Percentiles rank a stretch among this genome's conserved stretches.
Evolutionary conservation across 306 rosid species (phyloP).

Genomic region (Crotalaria pallida): DNA sequence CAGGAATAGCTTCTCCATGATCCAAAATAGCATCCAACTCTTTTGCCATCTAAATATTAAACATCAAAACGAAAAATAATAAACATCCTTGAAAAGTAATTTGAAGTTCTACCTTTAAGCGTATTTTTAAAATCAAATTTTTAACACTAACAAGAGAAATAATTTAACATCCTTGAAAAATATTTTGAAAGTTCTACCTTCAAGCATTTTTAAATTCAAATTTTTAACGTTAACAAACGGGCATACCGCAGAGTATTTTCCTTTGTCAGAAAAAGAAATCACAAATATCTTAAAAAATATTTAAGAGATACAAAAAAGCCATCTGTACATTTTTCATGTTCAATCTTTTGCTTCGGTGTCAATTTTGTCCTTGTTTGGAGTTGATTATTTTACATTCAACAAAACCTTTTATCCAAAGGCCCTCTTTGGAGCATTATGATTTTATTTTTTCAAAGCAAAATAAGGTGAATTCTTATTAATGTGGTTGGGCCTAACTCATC

Average conservation of each 20-base stretch:
- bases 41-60: slow-evolving; percentile 85
- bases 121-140: background rate
- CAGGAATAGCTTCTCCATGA: slow-evolving; percentile 66
- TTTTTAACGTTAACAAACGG: background rate
- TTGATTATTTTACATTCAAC: background rate
- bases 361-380: background rate
- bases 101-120: background rate
- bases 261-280: background rate
- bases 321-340: background rate
- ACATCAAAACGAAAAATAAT: background rate
- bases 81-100: background rate
- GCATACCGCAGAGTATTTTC: background rate
- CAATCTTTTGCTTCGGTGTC: background rate
- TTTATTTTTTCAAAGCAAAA: no score
- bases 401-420: no score
- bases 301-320: background rate
- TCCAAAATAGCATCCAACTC: slow-evolving; percentile 87
- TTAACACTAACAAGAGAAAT: background rate
- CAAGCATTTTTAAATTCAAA: background rate
- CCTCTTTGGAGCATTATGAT: no score
- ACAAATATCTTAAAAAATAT: background rate
- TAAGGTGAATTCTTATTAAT: no score
- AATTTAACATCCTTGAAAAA: background rate
- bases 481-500: no score
- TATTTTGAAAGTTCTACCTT: background rate